A percentile compares a stretch with the other conserved stretches of the same genome.
These are phyloP conservation scores for Incumbomyces lentus DNA, from an alignment of 2,329 filamentous ascomycete species.

Conservation along the genomic window DNA sequence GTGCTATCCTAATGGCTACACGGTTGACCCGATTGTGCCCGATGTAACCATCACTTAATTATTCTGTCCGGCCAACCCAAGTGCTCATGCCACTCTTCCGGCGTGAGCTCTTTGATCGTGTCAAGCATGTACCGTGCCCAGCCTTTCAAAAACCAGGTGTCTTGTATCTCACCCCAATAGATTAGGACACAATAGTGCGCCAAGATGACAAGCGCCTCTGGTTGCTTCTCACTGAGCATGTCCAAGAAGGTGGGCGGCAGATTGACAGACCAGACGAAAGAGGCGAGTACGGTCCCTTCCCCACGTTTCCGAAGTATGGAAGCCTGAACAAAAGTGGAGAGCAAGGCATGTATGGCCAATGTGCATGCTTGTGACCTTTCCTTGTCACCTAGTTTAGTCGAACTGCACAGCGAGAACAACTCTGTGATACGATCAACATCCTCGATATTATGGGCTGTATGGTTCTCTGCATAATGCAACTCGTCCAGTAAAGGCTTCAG, in stretches of 20 bases:
- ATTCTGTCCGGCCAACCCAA: conserved; percentile 21
- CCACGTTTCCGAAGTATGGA: conserved; percentile 19
- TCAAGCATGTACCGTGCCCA: conserved; percentile 23
- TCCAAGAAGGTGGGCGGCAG: conserved; percentile 27
- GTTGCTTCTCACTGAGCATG: conserved; percentile 28
- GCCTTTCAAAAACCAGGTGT: conserved; percentile 24
- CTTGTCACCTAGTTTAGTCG: conserved; percentile 18
- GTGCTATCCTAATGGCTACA: no score
- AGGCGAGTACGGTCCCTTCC: conserved; percentile 23
- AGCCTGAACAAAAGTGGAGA: conserved; percentile 24
- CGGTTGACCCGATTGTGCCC: no score
- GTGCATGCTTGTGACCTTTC: conserved; percentile 22
- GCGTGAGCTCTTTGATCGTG: conserved; percentile 21
- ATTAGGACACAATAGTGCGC: conserved; percentile 24
- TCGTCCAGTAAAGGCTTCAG: conserved; percentile 24
- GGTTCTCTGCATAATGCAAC: conserved; percentile 22
- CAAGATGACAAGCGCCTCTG: conserved; percentile 26
- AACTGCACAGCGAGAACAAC: conserved; percentile 22
- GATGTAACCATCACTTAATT: conserved; percentile 4
- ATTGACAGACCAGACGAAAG: conserved; percentile 30
- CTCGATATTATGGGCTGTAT: conserved; percentile 19
- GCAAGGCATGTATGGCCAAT: conserved; percentile 23
- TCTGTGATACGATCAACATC: conserved; percentile 23
- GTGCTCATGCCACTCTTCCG: conserved; percentile 22
- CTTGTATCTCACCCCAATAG: conserved; percentile 20